phyloP scores from a whole-genome alignment of 2,329 filamentous ascomycete genomes.

The Penicillium expansum region DNA sequence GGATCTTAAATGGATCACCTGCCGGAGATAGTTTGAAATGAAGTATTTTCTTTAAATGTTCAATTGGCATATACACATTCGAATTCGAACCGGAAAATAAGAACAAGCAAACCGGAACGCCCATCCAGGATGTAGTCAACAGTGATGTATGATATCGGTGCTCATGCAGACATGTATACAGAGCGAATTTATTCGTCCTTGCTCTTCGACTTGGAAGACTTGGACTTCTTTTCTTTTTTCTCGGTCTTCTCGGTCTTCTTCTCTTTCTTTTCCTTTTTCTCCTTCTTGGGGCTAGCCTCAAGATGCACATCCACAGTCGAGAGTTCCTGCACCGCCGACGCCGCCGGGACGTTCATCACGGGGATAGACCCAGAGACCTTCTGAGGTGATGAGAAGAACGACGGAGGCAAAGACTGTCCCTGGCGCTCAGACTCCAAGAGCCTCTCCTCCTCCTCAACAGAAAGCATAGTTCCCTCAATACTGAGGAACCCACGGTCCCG shows the following conservation, averaged over 20 bases:
- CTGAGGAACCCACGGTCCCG: constrained; percentile 74
- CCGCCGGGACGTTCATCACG: constrained; percentile 12
- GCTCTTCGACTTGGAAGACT: constrained; percentile 13
- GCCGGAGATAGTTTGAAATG: constrained; percentile 7
- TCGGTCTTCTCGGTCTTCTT: constrained; percentile 25
- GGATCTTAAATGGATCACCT: constrained; percentile 9
- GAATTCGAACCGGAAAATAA: constrained; percentile 18
- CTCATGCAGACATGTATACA: constrained; percentile 4
- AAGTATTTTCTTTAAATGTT: constrained; percentile 4
- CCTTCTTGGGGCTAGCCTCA: constrained; percentile 13
- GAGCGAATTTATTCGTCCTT: constrained; percentile 5
- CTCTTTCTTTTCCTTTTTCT: constrained; percentile 18
- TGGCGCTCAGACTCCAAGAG: constrained; percentile 55
- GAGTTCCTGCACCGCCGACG: constrained; percentile 13
- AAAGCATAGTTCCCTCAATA: constrained; percentile 83
- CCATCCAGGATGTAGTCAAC: constrained; percentile 7
- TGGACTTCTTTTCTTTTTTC: constrained; percentile 11
- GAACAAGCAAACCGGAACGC: constrained; percentile 11
- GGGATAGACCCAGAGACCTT: constrained; percentile 24
- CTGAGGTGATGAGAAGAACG: constrained; percentile 14
- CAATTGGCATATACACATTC: constrained; percentile 18
- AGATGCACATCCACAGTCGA: constrained; percentile 19
- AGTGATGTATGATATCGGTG: constrained; percentile 10
- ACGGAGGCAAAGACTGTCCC: constrained; percentile 32
- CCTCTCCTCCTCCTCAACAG: constrained; percentile 62